These are phyloP conservation scores for Triadica sebifera DNA, from an alignment of 345 rosid species.

Conservation along the genomic window DNA sequence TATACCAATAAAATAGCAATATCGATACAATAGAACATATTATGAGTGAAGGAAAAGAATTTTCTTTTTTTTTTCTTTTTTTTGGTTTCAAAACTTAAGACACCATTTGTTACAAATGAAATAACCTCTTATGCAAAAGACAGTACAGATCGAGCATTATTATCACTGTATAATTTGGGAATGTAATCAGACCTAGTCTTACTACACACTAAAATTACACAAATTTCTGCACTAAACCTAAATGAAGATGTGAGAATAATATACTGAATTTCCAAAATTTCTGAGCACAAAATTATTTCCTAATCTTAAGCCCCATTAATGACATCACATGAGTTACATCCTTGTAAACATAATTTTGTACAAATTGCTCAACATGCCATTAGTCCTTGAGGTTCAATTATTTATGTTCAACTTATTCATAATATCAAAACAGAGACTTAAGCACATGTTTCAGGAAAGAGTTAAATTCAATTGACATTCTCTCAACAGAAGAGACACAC, in stretches of 20 bases:
- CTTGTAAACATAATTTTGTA: not conserved
- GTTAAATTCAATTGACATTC: not conserved
- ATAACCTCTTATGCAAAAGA: not conserved
- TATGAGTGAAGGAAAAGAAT: not conserved
- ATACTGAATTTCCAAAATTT: not conserved
- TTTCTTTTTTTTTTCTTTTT: too few relatives aligned
- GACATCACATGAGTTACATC: not conserved
- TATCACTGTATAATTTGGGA: not conserved
- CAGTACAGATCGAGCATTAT: not conserved
- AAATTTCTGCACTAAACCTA: not conserved
- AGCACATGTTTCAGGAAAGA: not conserved
- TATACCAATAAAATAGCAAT: not conserved
- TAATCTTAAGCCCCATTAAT: not conserved
- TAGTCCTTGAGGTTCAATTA: not conserved
- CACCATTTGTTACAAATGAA: not conserved
- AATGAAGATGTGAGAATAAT: not conserved
- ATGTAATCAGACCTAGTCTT: not conserved
- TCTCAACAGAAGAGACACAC: not conserved
- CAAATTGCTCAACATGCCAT: not conserved
- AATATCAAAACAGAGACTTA: not conserved
- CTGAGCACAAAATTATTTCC: not conserved
- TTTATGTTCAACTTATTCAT: not conserved
- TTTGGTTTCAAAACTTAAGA: not conserved
- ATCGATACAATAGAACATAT: not conserved
- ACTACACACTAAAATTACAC: not conserved